Conservation (phyloP, 2,329 filamentous ascomycete genomes). For the Fusarium sacchari region DNA sequence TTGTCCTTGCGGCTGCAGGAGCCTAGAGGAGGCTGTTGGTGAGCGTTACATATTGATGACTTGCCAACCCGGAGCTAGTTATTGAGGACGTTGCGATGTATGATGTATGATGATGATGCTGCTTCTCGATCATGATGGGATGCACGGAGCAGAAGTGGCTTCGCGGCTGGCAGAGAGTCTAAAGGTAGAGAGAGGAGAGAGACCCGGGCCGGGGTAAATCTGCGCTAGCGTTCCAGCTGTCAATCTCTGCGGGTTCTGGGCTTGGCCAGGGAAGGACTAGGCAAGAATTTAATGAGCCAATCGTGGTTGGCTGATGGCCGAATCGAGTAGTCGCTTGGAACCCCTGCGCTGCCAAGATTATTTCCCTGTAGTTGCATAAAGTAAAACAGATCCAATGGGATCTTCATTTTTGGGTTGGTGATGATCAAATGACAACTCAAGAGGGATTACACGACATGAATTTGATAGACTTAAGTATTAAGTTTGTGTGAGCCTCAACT, state of each 20-base stretch:
- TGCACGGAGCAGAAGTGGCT: constrained; percentile 13
- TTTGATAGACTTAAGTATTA: background rate
- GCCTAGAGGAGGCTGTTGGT: background rate
- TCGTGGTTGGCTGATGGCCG: constrained; percentile 35
- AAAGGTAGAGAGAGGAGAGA: background rate
- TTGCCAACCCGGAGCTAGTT: background rate
- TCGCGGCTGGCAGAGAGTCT: constrained; percentile 1
- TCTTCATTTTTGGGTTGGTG: background rate
- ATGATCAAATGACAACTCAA: background rate
- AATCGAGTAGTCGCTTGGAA: constrained; percentile 44
- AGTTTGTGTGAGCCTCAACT: background rate
- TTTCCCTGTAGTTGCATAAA: constrained; percentile 27
- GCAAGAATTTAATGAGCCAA: constrained; percentile 34
- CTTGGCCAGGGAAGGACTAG: constrained; percentile 38
- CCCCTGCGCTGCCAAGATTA: constrained; percentile 28
- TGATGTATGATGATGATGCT: constrained; percentile 20
- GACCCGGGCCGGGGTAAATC: constrained; percentile 14
- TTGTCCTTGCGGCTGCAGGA: background rate
- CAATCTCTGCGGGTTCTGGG: constrained; percentile 25
- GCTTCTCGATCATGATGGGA: background rate
- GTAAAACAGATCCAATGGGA: constrained; percentile 1
- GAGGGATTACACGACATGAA: background rate
- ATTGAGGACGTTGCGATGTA: background rate
- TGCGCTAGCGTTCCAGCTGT: constrained; percentile 27
- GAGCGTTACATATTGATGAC: background rate